Evolutionary conservation across 208 protist species (phyloP).

Genomic region (Histomonas meleagridis): DNA sequence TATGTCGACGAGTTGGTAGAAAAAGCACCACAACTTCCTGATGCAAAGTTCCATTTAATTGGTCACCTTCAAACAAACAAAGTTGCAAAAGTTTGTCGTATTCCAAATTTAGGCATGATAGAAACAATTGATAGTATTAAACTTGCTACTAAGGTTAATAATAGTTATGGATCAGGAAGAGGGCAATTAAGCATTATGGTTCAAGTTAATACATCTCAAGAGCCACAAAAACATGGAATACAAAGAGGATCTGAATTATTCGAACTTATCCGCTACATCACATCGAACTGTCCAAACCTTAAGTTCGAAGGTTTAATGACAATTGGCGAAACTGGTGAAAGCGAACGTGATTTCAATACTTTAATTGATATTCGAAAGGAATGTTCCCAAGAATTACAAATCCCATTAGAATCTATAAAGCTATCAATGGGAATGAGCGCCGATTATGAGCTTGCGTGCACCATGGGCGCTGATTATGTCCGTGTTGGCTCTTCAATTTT

Average conservation of each 20-base stretch:
- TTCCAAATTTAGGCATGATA: conserved; percentile 44
- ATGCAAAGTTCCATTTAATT: conserved; percentile 60
- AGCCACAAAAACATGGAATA: conserved; percentile 48
- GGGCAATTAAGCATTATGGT: conserved; percentile 45
- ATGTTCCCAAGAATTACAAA: neutral
- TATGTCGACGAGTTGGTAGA: conserved; percentile 57
- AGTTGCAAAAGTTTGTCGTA: conserved; percentile 35
- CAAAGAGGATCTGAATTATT: neutral
- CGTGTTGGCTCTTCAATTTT: conserved; percentile 58
- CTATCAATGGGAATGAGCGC: conserved; percentile 57
- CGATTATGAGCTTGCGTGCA: conserved; percentile 51
- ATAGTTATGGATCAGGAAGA: neutral
- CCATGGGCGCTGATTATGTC: conserved; percentile 46
- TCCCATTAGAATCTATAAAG: neutral
- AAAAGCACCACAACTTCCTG: conserved; percentile 50
- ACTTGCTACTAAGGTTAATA: conserved; percentile 17
- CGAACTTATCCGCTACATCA: conserved; percentile 30
- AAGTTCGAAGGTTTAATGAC: conserved; percentile 54
- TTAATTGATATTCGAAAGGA: neutral
- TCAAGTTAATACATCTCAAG: conserved; percentile 49
- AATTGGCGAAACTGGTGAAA: conserved; percentile 49
- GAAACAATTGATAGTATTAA: conserved; percentile 16
- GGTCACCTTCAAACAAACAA: conserved; percentile 59
- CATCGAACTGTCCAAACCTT: conserved; percentile 39
- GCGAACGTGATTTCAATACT: neutral